phyloP scores from a whole-genome alignment of 306 rosid genomes.

The Vigna mungo region DNA sequence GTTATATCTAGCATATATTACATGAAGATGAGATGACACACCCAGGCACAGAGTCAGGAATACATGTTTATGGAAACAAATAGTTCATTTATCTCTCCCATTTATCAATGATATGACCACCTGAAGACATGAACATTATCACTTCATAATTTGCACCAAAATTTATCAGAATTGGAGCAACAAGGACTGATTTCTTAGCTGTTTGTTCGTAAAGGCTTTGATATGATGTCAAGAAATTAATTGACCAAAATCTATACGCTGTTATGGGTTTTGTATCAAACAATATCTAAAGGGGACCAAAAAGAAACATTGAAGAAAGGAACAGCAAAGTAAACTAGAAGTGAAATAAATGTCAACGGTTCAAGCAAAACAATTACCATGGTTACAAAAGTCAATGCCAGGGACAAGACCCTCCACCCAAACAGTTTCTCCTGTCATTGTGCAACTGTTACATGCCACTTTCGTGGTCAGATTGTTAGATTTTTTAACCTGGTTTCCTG shows the following conservation, averaged over 20 bases:
- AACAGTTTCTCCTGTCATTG: constrained; percentile 61
- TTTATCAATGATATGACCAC: background rate
- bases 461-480: constrained; percentile 52
- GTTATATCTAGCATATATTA: constrained; percentile 29
- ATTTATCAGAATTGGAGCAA: background rate
- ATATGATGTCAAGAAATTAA: constrained; percentile 18
- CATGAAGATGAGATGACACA: constrained; percentile 36
- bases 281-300: constrained; percentile 15
- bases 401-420: constrained; percentile 99
- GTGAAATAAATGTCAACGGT: constrained; percentile 37
- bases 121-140: background rate
- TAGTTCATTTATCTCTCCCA: constrained; percentile 6
- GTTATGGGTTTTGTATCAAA: background rate
- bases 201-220: constrained; percentile 16
- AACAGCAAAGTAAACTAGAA: constrained; percentile 31
- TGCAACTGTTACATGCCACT: constrained; percentile 45
- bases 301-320: constrained; percentile 37
- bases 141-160: background rate
- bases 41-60: constrained; percentile 13
- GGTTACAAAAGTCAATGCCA: constrained; percentile 96
- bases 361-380: constrained; percentile 61
- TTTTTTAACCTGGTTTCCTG: constrained; percentile 59
- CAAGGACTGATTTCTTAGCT: background rate
- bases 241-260: constrained; percentile 26
- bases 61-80: constrained; percentile 13